A percentile compares a stretch with the other conserved stretches of the same genome.
Conservation (phyloP, 495 filamentous ascomycete genomes). For the Podospora comata region DNA sequence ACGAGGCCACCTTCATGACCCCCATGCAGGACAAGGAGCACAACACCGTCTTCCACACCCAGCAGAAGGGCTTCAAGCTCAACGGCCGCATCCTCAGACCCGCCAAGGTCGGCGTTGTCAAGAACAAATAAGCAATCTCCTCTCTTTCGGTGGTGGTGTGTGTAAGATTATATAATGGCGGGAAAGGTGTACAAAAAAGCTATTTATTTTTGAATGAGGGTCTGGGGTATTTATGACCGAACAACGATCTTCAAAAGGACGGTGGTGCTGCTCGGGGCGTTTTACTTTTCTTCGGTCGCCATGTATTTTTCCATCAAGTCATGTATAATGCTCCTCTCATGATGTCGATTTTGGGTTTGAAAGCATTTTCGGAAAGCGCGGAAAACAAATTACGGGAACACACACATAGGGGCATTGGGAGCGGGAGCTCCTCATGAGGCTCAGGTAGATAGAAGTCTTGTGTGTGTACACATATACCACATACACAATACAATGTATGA, state of each 20-base stretch:
- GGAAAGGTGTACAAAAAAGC: neutral
- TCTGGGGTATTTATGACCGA: constrained; percentile 1
- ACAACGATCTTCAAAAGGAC: constrained; percentile 3
- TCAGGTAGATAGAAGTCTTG: neutral
- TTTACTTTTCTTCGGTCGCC: constrained; percentile 15
- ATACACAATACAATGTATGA: neutral
- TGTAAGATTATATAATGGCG: constrained; percentile 1
- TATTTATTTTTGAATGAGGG: constrained; percentile 8
- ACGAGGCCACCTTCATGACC: constrained; percentile 94
- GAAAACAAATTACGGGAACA: constrained; percentile 4
- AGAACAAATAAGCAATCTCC: constrained; percentile 42
- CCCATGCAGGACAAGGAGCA: constrained; percentile 80
- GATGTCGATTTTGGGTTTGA: constrained; percentile 29
- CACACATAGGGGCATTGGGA: neutral
- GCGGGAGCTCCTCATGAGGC: neutral
- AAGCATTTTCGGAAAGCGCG: constrained; percentile 8
- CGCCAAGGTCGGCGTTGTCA: constrained; percentile 92
- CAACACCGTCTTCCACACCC: constrained; percentile 83
- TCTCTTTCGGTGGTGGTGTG: neutral
- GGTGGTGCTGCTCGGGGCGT: constrained; percentile 17
- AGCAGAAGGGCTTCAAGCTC: constrained; percentile 90
- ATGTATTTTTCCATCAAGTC: constrained; percentile 24
- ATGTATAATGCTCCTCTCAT: constrained; percentile 54
- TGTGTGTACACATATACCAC: neutral
- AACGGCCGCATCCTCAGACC: constrained; percentile 88